Percentiles rank a stretch among this genome's conserved stretches.
Conservation (phyloP, 257 asterid genomes). For the Coffea canephora region DNA sequence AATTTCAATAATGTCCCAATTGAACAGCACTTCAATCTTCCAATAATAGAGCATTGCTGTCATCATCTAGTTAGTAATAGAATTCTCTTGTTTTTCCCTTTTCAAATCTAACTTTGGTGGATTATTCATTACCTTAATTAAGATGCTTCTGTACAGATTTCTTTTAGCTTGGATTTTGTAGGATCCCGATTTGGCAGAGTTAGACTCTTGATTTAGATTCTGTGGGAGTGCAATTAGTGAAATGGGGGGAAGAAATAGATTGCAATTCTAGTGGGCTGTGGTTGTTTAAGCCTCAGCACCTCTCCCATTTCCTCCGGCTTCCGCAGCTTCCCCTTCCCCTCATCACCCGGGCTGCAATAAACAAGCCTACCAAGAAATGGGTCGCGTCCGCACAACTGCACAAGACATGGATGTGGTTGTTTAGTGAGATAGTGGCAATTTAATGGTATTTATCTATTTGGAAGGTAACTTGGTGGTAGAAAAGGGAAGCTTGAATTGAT, state of each 20-base stretch:
- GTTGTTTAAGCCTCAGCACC: too few relatives aligned
- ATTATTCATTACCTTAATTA: neutral
- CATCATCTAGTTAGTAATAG: slow-evolving; percentile 18
- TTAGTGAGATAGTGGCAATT: neutral
- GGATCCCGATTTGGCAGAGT: neutral
- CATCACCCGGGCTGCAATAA: too few relatives aligned
- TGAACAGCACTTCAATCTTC: slow-evolving; percentile 30
- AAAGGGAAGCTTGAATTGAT: too few relatives aligned
- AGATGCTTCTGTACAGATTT: neutral
- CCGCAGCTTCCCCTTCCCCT: too few relatives aligned
- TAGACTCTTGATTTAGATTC: neutral
- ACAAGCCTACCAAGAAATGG: neutral
- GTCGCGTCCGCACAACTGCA: neutral
- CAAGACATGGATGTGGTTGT: neutral
- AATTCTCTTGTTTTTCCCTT: neutral
- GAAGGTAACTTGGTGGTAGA: neutral
- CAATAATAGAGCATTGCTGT: slow-evolving; percentile 5
- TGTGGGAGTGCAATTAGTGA: neutral
- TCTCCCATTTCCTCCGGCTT: too few relatives aligned
- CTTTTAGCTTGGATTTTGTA: neutral
- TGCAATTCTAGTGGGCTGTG: too few relatives aligned
- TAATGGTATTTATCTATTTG: neutral
- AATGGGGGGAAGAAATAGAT: neutral
- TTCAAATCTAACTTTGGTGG: neutral
- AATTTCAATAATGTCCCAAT: slow-evolving; percentile 30